A percentile compares a stretch with the other conserved stretches of the same genome.
These are phyloP conservation scores for Arthrinium phaeospermum DNA, from an alignment of 2,329 filamentous ascomycete genomes.

Conservation along the genomic window DNA sequence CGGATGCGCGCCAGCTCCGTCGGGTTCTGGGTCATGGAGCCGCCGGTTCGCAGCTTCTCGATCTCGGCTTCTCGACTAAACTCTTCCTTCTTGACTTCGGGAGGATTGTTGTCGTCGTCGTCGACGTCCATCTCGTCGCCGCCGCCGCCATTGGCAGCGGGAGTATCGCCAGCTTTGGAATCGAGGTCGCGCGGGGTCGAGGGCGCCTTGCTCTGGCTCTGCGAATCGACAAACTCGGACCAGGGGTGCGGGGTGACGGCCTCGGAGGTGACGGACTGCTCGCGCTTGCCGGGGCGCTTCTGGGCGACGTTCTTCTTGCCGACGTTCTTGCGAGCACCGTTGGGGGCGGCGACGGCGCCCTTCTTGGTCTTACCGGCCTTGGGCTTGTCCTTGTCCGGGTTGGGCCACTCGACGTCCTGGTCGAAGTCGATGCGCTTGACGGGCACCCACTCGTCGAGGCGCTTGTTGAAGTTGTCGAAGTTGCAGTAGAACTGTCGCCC, in stretches of 20 bases:
- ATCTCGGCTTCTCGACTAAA: conserved; percentile 91
- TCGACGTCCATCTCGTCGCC: conserved; percentile 60
- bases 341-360: conserved; percentile 49
- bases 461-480: conserved; percentile 98
- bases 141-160: conserved; percentile 43
- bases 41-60: conserved; percentile 90
- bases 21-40: conserved; percentile 98
- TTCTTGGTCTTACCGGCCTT: conserved; percentile 82
- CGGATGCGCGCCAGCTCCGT: conserved; percentile 95
- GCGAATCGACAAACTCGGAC: conserved; percentile 57
- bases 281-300: conserved; percentile 60
- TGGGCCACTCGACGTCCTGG: conserved; percentile 95
- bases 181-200: conserved; percentile 51
- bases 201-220: conserved; percentile 50
- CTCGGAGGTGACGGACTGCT: conserved; percentile 60
- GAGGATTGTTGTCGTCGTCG: conserved; percentile 48
- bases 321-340: conserved; percentile 55
- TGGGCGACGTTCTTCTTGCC: conserved; percentile 60
- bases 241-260: conserved; percentile 60
- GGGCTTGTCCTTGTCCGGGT: conserved; percentile 81
- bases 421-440: conserved; percentile 82
- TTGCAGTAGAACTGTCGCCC: conserved; percentile 93
- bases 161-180: conserved; percentile 51
- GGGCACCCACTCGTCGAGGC: conserved; percentile 83
- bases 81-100: conserved; percentile 52